These are phyloP conservation scores for Diaporthe velutina DNA, from an alignment of 2,329 filamentous ascomycete genomes.

Conservation along the genomic window DNA sequence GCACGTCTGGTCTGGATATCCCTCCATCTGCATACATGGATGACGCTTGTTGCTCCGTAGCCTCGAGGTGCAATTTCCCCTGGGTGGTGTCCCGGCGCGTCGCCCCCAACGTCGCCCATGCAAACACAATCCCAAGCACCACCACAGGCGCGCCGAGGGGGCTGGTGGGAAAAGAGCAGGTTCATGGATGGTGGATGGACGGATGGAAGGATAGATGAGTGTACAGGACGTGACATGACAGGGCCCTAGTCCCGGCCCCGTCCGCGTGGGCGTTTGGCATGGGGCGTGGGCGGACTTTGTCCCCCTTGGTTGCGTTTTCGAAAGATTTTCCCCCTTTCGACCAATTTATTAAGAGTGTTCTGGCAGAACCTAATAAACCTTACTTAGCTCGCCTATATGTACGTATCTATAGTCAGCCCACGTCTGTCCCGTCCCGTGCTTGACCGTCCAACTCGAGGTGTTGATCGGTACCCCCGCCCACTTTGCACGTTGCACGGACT, in stretches of 20 bases:
- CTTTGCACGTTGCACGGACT: conserved; percentile 32
- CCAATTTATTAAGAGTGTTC: conserved; percentile 8
- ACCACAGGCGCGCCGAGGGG: not conserved
- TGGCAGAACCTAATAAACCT: conserved; percentile 17
- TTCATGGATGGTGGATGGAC: conserved; percentile 1
- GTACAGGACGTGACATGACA: conserved; percentile 4
- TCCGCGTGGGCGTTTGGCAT: conserved; percentile 16
- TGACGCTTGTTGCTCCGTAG: conserved; percentile 17
- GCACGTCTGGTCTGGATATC: conserved; percentile 3
- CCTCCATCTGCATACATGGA: conserved; percentile 6
- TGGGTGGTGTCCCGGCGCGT: not conserved
- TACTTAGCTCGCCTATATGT: conserved; percentile 5
- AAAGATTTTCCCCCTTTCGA: conserved; percentile 19
- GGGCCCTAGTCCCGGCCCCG: conserved; percentile 27
- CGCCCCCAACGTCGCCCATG: not conserved
- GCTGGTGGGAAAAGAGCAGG: not conserved
- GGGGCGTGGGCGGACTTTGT: not conserved
- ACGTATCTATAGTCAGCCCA: conserved; percentile 18
- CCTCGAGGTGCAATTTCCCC: conserved; percentile 3
- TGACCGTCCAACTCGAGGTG: conserved; percentile 3
- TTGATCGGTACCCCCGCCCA: conserved; percentile 21
- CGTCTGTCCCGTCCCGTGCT: conserved; percentile 13
- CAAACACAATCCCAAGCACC: conserved; percentile 5
- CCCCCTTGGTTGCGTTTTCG: conserved; percentile 7
- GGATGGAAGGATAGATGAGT: not conserved